Evolutionary conservation across 1,284 basidiomycete species (phyloP), one percentile per base, ranked within the genome.

Genomic region (Ceratobasidium theobromae): DNA sequence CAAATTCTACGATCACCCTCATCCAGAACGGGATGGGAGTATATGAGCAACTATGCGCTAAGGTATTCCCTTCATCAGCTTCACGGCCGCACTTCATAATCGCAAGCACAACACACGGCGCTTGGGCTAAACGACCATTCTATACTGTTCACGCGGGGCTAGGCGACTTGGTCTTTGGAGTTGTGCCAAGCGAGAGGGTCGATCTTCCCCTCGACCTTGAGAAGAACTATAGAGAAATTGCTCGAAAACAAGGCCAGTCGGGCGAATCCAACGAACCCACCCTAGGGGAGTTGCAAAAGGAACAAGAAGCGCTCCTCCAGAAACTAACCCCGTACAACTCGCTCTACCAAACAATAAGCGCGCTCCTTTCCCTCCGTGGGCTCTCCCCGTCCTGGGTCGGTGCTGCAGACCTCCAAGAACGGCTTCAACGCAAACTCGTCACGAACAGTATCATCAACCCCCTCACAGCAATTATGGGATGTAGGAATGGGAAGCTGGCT

Each of bases 11-110:
- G 27, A 85, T 98, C 70, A 90, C 96, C 1, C 83, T 99, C 4
- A 77, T 97, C 54, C 92, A 97, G 74, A 98, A 98, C 75, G 95
- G 75, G 80, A 82, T 97, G 87, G 95, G 94, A 16, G 80, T 96
- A 14, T 90, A 95, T 75, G 95, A 98, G 72, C 78, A 85, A 69
- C 80, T 98, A 58, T 75, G 92, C 46, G 75, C 79, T 14, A 75
- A 81, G 16, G 72, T 93, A 51, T 99, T 95, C 78, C 86, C 82
- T 41, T 87, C 94, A 72, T 83, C 86, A 8, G 74, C 78, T 14
- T 77, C 79, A 23, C 85, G 95, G 35, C 96, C 96, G 4, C 86
- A 93, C 73, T 93, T 98, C 75, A 83, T 98, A 57, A 79, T 97
- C 62, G 88, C 88, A 6, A 86, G 86, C 25, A 93, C 90, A 65